Base-by-base conservation (phyloP, 2,329 filamentous ascomycete genomes). In the Colletotrichum horii region DNA sequence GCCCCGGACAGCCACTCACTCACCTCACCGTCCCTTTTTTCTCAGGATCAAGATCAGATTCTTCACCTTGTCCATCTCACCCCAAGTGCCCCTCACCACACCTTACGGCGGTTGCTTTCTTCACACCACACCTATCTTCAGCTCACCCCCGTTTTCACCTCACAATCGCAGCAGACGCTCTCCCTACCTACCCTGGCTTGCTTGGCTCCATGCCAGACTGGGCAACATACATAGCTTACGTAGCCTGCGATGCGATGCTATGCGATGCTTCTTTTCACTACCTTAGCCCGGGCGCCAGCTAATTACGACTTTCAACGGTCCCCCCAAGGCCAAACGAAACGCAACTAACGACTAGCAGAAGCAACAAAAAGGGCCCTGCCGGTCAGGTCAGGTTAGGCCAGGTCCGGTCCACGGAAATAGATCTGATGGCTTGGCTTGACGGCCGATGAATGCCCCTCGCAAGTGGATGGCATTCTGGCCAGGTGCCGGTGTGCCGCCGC, bases 371-470 rank as follows among this genome's bases (percentile, higher is more conserved):
- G 55, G 5, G 36, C 55, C 12, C 22, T 38, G 28, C 19, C 24
- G 34, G 28, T n/a, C n/a, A 62, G 55, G 55, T 48, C 43, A 48
- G 43, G 4, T 22, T 14, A 48, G 43, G 43, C 11, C n/a, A 48
- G 43, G 43, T 48, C 43, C 43, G 43, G n/a, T 32, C 26, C 48
- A 22, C 70, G 8, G 56, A 69, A 75, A 68, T 69, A 75, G 70
- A 65, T 60, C 19, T 69, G 58, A 69, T 73, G 73, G 73, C 62
- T 75, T 73, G 62, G 64, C 56, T 48, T 24, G 36, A 66, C 26
- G 36, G 62, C 30, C 34, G 6, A 22, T 65, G 43, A 65, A 28
- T 52, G 52, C 22, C 15, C 4, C 48, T 58, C 26, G 28, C 66
- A 22, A 28, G 12, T 30, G 2, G 7, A 38, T 60, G 22, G 16